Conservation (phyloP, 2,329 filamentous ascomycete species). For the Dactylonectria macrodidyma region DNA sequence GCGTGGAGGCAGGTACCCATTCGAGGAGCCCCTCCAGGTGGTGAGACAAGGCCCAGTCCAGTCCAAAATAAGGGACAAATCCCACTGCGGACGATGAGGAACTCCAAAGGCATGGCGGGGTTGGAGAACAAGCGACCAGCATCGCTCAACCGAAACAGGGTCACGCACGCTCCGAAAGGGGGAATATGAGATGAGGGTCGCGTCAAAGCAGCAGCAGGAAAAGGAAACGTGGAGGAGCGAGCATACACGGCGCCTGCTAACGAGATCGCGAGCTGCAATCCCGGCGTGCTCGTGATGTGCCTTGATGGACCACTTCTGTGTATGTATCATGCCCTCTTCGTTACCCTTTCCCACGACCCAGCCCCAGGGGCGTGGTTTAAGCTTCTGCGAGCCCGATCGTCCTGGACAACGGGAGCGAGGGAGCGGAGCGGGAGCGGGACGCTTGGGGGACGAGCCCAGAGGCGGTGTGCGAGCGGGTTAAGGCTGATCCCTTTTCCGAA, state of each 20-base stretch:
- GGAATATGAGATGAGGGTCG: conserved; percentile 5
- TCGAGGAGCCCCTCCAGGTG: conserved; percentile 2
- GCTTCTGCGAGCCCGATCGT: conserved; percentile 35
- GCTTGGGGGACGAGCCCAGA: conserved; percentile 38
- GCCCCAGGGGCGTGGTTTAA: conserved; percentile 12
- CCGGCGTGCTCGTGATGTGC: conserved; percentile 29
- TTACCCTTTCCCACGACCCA: not conserved
- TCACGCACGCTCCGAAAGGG: conserved; percentile 21
- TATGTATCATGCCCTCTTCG: not conserved
- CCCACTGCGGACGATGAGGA: conserved; percentile 27
- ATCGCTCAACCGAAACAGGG: conserved; percentile 21
- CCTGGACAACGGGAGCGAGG: conserved; percentile 46
- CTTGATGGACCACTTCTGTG: conserved; percentile 3
- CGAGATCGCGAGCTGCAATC: conserved; percentile 13
- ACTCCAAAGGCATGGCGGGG: conserved; percentile 35
- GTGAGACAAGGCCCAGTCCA: conserved; percentile 31
- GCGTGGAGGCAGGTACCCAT: not conserved
- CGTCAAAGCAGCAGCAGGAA: conserved; percentile 3
- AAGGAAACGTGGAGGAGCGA: not conserved
- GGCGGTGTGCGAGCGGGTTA: conserved; percentile 45
- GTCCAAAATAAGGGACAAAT: conserved; percentile 20
- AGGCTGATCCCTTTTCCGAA: conserved; percentile 35
- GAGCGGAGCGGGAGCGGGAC: conserved; percentile 47
- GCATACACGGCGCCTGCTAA: not conserved
- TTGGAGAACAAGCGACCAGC: conserved; percentile 1